A percentile compares a stretch with the other conserved stretches of the same genome.
These are phyloP conservation scores for Cyclospora cayetanensis DNA, from an alignment of 169 alveolate species.

Conservation along the genomic window DNA sequence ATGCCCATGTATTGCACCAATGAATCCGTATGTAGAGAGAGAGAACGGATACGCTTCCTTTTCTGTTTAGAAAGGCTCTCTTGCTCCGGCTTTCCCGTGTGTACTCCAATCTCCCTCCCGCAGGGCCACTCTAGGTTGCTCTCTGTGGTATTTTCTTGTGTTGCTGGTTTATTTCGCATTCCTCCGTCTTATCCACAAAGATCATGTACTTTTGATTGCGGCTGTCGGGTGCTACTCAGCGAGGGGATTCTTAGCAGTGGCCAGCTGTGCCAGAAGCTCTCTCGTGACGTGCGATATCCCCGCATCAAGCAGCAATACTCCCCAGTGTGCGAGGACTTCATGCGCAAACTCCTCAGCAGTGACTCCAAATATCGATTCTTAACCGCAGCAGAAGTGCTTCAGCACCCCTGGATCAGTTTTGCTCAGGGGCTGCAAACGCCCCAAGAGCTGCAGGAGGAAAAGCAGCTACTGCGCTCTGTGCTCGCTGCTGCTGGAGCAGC, in stretches of 20 bases:
- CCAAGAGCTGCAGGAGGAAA: neutral
- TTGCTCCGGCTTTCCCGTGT: no score
- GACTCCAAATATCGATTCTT: neutral
- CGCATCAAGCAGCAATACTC: neutral
- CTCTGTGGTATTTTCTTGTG: no score
- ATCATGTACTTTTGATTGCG: no score
- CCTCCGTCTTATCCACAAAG: no score
- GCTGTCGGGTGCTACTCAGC: neutral
- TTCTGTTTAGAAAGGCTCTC: no score
- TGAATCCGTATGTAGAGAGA: no score
- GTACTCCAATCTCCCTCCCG: no score
- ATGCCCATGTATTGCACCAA: no score
- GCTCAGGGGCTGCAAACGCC: neutral
- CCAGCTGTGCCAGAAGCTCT: neutral
- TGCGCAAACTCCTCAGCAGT: slow-evolving; percentile 1
- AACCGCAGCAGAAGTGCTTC: neutral
- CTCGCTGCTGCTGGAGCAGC: neutral
- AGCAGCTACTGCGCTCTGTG: neutral
- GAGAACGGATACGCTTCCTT: no score
- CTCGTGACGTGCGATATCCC: neutral
- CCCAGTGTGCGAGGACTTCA: slow-evolving; percentile 6
- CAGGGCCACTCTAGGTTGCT: no score
- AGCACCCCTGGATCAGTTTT: slow-evolving; percentile 10
- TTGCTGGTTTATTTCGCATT: no score
- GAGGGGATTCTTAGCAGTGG: neutral